phyloP scores from a whole-genome alignment of 2,329 filamentous ascomycete genomes.

The Colletotrichum orbiculare region DNA sequence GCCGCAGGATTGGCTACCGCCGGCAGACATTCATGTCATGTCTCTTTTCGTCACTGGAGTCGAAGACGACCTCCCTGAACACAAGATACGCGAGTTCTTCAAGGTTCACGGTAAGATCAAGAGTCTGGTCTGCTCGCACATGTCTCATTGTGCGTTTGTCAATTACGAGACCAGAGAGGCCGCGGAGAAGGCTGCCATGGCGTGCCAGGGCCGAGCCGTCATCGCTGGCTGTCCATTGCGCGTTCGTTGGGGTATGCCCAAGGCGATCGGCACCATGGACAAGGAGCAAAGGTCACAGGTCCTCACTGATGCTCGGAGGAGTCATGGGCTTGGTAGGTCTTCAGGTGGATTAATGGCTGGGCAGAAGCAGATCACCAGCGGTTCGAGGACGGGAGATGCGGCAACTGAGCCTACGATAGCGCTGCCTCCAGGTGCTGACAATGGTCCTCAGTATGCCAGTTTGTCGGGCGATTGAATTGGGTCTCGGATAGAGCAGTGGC shows the following conservation, averaged over 20 bases:
- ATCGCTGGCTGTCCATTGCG: slow-evolving; percentile 91
- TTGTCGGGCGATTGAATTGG: slow-evolving; percentile 77
- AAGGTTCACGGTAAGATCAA: slow-evolving; percentile 88
- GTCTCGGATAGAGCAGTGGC: too few species aligned
- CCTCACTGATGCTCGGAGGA: slow-evolving; percentile 74
- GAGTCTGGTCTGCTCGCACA: slow-evolving; percentile 94
- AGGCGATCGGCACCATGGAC: slow-evolving; percentile 91
- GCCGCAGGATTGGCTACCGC: slow-evolving; percentile 87
- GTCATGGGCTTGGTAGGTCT: slow-evolving; percentile 51
- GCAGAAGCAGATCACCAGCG: slow-evolving; percentile 27
- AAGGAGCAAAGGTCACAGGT: slow-evolving; percentile 85
- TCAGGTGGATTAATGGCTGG: slow-evolving; percentile 32
- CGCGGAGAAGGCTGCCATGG: slow-evolving; percentile 86
- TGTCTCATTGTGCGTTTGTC: slow-evolving; percentile 96
- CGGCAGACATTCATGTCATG: slow-evolving; percentile 85
- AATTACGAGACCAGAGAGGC: slow-evolving; percentile 89
- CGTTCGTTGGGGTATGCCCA: slow-evolving; percentile 92
- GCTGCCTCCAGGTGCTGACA: slow-evolving; percentile 77
- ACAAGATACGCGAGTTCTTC: slow-evolving; percentile 92
- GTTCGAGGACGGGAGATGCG: slow-evolving; percentile 9
- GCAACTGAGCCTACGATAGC: slow-evolving; percentile 68
- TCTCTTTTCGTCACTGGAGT: slow-evolving; percentile 95
- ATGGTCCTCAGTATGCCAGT: slow-evolving; percentile 83
- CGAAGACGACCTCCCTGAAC: slow-evolving; percentile 94
- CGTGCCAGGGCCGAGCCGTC: slow-evolving; percentile 88